Base-by-base conservation (phyloP, 164 flowering plant species). In the Vitis riparia region DNA sequence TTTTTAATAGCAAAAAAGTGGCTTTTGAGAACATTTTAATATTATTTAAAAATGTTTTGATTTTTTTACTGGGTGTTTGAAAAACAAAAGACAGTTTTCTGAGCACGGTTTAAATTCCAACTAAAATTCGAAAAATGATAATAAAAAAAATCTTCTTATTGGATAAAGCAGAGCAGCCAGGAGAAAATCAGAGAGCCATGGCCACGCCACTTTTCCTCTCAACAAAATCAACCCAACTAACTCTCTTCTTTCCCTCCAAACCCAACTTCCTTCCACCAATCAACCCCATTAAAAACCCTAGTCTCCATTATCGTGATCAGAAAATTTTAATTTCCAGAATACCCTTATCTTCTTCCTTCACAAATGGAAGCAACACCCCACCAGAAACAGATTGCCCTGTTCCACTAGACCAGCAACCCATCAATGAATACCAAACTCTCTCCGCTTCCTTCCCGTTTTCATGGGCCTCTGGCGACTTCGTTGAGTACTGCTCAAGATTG, bases 381-480 rank as follows among this genome's bases (percentile, higher is more conserved):
- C 75, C 86, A 8, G 95, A 84, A 65, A 83, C 87, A n/a, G 85
- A 73, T 53, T 95, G 99, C 79, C 98, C 98, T 0, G 99, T 95
- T n/a, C 99, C 99, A 1, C 29, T 58, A 1, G 98, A 91, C 1
- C 98, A 92, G 71, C 98, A 84, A 68, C 98, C 98, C 51, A 76
- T 92, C 12, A 91, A 90, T 63, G 98, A 95, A 77, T 95, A 85
- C 82, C 86, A 89, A 56, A 71, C 73, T 62, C 86, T 95, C 10
- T 81, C 92, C 19, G 68, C 68, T 16, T 91, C 96, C 27, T 81
- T 87, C 73, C 94, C 93, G 9, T 94, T 90, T 75, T 86, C 91
- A 0, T 92, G 98, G 99, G 99, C 97, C 9, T 62, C 90, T 0
- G 86, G 82, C 3, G 91, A 86, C 53, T 27, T 83, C 2, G 76